Conservation (phyloP, 192 early-diverging fungal genomes). For the Jimgerdemannia lactiflua region DNA sequence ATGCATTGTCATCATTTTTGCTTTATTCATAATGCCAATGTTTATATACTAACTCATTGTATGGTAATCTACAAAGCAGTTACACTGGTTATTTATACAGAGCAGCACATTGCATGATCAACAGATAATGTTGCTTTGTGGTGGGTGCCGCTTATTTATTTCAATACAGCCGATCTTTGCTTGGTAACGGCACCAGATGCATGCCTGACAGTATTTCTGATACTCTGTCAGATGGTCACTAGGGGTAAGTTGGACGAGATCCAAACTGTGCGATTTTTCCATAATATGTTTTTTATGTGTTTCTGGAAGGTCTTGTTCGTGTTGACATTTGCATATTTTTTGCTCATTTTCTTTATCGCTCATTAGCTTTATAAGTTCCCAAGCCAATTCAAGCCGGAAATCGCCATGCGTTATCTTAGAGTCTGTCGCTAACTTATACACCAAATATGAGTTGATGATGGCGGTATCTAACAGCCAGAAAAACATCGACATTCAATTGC, state of each 20-base stretch:
- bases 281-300: background rate
- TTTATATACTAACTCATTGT: background rate
- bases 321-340: background rate
- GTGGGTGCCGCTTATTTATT: background rate
- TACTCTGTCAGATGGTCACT: background rate
- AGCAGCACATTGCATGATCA: background rate
- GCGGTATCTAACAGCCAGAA: background rate
- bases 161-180: background rate
- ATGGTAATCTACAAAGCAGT: background rate
- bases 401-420: background rate
- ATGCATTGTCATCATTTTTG: no score
- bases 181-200: background rate
- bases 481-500: slow-evolving; percentile 16
- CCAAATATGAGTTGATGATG: background rate
- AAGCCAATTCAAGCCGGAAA: background rate
- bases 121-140: background rate
- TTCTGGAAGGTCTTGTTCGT: background rate
- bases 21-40: no score
- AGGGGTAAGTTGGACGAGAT: background rate
- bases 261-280: background rate
- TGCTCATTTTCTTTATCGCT: background rate
- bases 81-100: background rate
- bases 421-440: background rate
- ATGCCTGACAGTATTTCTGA: background rate
- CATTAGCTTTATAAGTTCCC: background rate